Evolutionary conservation across 768 basidiomycete species (phyloP).

Genomic region (Mycena floridula): DNA sequence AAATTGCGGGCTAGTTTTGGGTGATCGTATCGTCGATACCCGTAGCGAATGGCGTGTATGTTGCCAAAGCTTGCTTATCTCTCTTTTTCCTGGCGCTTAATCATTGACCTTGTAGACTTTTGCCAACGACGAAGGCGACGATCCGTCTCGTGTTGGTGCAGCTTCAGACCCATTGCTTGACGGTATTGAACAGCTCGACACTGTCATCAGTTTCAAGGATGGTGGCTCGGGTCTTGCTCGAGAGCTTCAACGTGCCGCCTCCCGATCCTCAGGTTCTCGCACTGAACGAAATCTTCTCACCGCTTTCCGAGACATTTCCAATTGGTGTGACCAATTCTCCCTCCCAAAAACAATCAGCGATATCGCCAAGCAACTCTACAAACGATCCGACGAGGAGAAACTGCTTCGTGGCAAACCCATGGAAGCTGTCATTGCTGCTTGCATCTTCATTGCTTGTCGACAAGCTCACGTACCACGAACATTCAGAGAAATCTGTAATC

Average conservation of each 20-base stretch:
- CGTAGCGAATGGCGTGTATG: conserved; percentile 96
- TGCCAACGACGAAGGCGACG: conserved; percentile 98
- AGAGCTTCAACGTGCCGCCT: conserved; percentile 89
- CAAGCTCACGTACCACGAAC: conserved; percentile 94
- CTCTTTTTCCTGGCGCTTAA: conserved; percentile 11
- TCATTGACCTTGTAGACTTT: conserved; percentile 66
- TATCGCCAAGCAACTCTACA: conserved; percentile 95
- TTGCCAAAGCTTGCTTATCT: conserved; percentile 15
- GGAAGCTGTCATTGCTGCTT: conserved; percentile 92
- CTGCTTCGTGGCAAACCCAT: conserved; percentile 86
- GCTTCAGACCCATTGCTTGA: conserved; percentile 91
- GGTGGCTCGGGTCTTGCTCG: conserved; percentile 90
- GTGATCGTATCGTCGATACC: conserved; percentile 95
- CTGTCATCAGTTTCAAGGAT: conserved; percentile 92
- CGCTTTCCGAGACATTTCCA: conserved; percentile 87
- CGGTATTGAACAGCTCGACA: conserved; percentile 91
- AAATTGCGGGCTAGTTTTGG: conserved; percentile 88
- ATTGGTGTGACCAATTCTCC: conserved; percentile 94
- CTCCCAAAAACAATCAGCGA: conserved; percentile 92
- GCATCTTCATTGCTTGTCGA: conserved; percentile 96
- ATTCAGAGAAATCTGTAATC: conserved; percentile 91
- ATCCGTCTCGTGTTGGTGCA: conserved; percentile 99
- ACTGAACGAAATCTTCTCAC: conserved; percentile 80
- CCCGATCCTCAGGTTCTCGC: conserved; percentile 70
- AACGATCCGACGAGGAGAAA: conserved; percentile 94